Evolutionary conservation across 257 asterid species (phyloP), one percentile per base, ranked within the genome.

Genomic region (Solanum commersonii): DNA sequence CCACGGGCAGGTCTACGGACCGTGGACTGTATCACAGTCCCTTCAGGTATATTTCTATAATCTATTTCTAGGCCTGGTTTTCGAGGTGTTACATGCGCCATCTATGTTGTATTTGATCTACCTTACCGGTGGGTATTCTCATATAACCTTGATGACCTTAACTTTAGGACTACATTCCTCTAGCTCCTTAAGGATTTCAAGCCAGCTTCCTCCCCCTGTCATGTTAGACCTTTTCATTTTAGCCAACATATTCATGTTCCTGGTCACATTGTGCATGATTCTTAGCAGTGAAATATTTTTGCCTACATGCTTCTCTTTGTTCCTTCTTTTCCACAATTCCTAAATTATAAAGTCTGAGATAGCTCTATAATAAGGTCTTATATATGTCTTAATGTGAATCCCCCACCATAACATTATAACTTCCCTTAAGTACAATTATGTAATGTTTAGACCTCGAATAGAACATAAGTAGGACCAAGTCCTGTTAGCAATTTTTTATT

Each of bases 311-410:
- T 65, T n/a, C 8, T 5, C 1, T 5, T 5, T n/a, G 14, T 65
- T 65, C 0, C 72, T 65, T n/a, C 4, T 11, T 25, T 11, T 65
- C 34, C 34, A 65, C 3, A n/a, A 2, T 3, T n/a, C 18, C 18
- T 13, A 65, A 5, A 65, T 11, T 25, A 65, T 11, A 25, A 65
- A n/a, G 4, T 14, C 3, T 10, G 8, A 1, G 2, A 65, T 5
- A 10, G 8, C 34, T 10, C n/a, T 65, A 11, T 0, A 65, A 5
- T 65, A 25, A n/a, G 8, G 34, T n/a, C 3, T 10, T 5, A 65
- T 65, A 5, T 27, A 9, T n/a, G 0, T 10, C 34, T 10, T 25
- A 10, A 1, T 4, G 2, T 10, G 5, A 0, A 10, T 23, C 2
- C 15, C 31, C 15, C 6, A n/a, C 29, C 12, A 63, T 5, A 8